These are phyloP conservation scores for Entelexis sorbosivorans DNA, from an alignment of 1,139 yeast species.

Conservation along the genomic window DNA sequence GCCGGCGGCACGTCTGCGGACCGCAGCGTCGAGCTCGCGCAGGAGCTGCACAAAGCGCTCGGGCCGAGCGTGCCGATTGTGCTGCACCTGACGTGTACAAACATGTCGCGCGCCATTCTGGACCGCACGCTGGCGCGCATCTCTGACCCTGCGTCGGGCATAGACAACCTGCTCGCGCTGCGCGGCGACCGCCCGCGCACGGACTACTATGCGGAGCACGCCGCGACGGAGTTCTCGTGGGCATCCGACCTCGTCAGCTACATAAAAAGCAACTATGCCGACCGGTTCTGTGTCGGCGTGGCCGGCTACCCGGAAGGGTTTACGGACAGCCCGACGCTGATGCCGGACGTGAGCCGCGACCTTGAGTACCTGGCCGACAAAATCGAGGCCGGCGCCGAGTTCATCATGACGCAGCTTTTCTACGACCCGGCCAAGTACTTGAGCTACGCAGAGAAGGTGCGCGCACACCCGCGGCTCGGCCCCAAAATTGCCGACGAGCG, in stretches of 20 bases:
- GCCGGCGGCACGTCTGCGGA: conserved; percentile 94
- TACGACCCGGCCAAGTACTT: conserved; percentile 64
- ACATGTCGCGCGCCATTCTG: conserved; percentile 63
- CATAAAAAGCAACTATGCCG: conserved; percentile 56
- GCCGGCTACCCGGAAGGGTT: conserved; percentile 98
- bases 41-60: conserved; percentile 60
- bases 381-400: conserved; percentile 86
- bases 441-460: conserved; percentile 36
- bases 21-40: conserved; percentile 74
- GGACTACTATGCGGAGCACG: conserved; percentile 19
- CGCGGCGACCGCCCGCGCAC: conserved; percentile 80
- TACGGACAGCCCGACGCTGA: conserved; percentile 24
- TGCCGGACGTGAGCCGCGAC: conserved; percentile 22
- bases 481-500: conserved; percentile 39
- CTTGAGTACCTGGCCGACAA: conserved; percentile 40
- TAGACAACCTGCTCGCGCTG: conserved; percentile 76
- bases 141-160: conserved; percentile 64
- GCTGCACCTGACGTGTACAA: conserved; percentile 91
- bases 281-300: conserved; percentile 76
- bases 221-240: conserved; percentile 21
- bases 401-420: conserved; percentile 85
- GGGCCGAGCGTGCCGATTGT: conserved; percentile 62
- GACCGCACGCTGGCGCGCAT: conserved; percentile 53
- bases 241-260: conserved; percentile 60
- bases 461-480: conserved; percentile 33